These are phyloP conservation scores for Saturnispora dispora DNA, from an alignment of 805 yeast genomes.

Conservation along the genomic window DNA sequence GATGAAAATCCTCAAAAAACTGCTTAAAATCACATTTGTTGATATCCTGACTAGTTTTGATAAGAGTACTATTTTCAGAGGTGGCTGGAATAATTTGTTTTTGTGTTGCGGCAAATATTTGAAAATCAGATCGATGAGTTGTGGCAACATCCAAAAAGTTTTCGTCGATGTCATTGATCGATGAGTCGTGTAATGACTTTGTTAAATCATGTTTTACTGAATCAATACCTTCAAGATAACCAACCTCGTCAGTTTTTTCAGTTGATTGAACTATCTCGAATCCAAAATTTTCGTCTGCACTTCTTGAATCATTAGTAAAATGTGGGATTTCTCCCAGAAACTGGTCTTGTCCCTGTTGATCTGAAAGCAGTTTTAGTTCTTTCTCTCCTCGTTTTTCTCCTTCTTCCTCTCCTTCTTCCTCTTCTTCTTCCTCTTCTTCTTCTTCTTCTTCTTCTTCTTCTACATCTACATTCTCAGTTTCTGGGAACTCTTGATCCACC, in stretches of 20 bases:
- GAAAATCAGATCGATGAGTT: neutral
- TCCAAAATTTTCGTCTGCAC: neutral
- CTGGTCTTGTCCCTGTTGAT: slow-evolving; percentile 18
- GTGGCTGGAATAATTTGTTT: neutral
- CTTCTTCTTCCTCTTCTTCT: neutral
- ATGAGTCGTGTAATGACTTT: slow-evolving; percentile 6
- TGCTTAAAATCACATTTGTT: neutral
- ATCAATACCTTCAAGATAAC: neutral
- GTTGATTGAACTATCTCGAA: neutral
- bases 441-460: neutral
- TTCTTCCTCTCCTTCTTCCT: neutral
- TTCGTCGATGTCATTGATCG: neutral
- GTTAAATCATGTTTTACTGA: neutral
- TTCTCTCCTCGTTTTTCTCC: neutral
- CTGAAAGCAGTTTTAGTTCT: slow-evolving; percentile 1
- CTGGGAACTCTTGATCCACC: neutral
- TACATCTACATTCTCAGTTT: neutral
- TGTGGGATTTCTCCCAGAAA: slow-evolving; percentile 22
- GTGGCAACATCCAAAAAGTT: neutral
- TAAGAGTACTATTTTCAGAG: neutral
- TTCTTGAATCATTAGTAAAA: neutral
- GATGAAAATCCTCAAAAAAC: slow-evolving; percentile 1
- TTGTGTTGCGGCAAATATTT: slow-evolving; percentile 4
- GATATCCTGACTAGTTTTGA: neutral
- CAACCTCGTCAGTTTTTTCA: neutral